Evolutionary conservation across 164 flowering plant species (phyloP).

Genomic region (grape (Vitis vinifera)): ASM3070453v1 NC_081810.1:22624501-22625000

Average conservation of each 20-base stretch:
- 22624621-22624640: slow-evolving; percentile 19
- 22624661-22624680: slow-evolving; percentile 81
- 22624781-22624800: not conserved
- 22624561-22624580: slow-evolving; percentile 15
- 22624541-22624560: slow-evolving; percentile 27
- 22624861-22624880: not conserved
- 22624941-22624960: no score
- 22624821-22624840: no score
- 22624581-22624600: slow-evolving; percentile 23
- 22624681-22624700: slow-evolving; percentile 86
- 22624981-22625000: no score
- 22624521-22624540: slow-evolving; percentile 54
- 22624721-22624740: slow-evolving; percentile 81
- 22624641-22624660: slow-evolving; percentile 46
- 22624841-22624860: not conserved
- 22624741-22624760: slow-evolving; percentile 28
- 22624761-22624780: not conserved
- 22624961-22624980: no score
- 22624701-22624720: slow-evolving; percentile 81
- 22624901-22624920: not conserved
- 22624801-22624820: not conserved
- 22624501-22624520: slow-evolving; percentile 63
- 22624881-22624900: not conserved
- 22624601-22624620: slow-evolving; percentile 12
- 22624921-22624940: no score